Evolutionary conservation across 2,329 filamentous ascomycete genomes (phyloP).

Genomic region (Lasiodiplodia hormozganensis): DNA sequence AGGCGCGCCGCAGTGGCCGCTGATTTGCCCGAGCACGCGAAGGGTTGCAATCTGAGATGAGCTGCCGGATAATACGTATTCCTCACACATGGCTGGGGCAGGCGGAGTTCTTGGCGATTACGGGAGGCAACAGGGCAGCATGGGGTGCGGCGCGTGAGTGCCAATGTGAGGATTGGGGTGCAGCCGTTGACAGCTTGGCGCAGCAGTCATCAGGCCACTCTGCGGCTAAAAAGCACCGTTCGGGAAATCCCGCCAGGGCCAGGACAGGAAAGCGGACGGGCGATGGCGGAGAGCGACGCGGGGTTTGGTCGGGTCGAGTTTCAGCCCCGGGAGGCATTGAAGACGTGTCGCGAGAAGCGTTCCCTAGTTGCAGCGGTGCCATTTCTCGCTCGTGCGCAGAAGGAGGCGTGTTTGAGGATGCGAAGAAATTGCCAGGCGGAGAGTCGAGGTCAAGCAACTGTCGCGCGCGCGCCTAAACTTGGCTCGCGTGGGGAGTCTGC

Average conservation of each 20-base stretch:
- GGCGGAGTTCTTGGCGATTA: not conserved
- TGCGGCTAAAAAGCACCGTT: slow-evolving; percentile 14
- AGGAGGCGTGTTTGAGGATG: slow-evolving; percentile 14
- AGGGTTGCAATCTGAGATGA: slow-evolving; percentile 7
- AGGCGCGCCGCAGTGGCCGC: slow-evolving; percentile 1
- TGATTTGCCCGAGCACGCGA: slow-evolving; percentile 12
- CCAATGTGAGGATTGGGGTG: not conserved
- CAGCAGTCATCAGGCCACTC: slow-evolving; percentile 20
- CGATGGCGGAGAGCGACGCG: not conserved
- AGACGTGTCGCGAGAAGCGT: not conserved
- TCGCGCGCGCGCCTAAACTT: not conserved
- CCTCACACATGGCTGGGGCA: slow-evolving; percentile 5
- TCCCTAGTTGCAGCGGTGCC: not conserved
- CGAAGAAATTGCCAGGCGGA: slow-evolving; percentile 2
- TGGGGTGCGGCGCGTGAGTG: slow-evolving; percentile 3
- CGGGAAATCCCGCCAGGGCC: not conserved
- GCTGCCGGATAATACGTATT: not conserved
- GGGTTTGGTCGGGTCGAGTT: slow-evolving; percentile 13
- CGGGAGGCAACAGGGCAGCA: slow-evolving; percentile 5
- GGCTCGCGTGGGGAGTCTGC: slow-evolving; percentile 16
- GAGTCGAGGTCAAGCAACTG: not conserved
- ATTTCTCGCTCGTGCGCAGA: not conserved
- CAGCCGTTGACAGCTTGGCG: slow-evolving; percentile 15
- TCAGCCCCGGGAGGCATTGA: not conserved
- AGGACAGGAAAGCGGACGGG: not conserved